Conservation (phyloP, 31 red algal species). For the Odonthalia washingtoniensis region DNA sequence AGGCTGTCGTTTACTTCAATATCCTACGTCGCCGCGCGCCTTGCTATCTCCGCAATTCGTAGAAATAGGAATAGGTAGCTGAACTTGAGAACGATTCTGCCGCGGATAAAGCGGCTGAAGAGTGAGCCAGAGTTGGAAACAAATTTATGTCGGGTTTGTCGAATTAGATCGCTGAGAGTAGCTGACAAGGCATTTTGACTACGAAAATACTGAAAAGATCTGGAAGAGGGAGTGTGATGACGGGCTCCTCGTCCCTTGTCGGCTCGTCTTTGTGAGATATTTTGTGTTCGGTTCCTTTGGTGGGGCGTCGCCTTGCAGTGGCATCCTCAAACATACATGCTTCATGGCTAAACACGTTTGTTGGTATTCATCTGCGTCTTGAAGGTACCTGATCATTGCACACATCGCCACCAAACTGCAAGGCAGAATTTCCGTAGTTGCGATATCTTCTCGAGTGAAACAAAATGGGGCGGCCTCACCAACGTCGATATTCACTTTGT, state of each 20-base stretch:
- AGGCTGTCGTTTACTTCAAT: slow-evolving; percentile 16
- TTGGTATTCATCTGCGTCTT: slow-evolving; percentile 4
- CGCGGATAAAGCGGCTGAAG: background rate
- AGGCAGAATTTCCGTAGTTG: background rate
- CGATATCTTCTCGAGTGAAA: background rate
- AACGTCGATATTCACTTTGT: background rate
- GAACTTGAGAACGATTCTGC: background rate
- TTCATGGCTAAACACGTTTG: slow-evolving; percentile 1
- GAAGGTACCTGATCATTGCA: no score
- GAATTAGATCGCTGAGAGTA: slow-evolving; percentile 7
- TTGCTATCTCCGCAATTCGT: background rate
- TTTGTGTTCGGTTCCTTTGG: no score
- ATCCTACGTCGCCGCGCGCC: slow-evolving; percentile 2
- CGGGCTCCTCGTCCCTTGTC: background rate
- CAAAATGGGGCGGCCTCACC: slow-evolving; percentile 1
- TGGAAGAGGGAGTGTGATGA: background rate
- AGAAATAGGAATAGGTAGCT: background rate
- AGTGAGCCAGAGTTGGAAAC: background rate
- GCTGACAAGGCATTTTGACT: background rate
- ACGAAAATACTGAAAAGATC: background rate
- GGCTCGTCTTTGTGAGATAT: background rate
- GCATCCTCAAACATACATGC: slow-evolving; percentile 11
- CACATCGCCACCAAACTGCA: background rate
- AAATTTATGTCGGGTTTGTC: background rate
- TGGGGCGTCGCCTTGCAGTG: background rate